phyloP scores from a whole-genome alignment of 2,329 filamentous ascomycete genomes.

The Cucurbitaria berberidis region DNA sequence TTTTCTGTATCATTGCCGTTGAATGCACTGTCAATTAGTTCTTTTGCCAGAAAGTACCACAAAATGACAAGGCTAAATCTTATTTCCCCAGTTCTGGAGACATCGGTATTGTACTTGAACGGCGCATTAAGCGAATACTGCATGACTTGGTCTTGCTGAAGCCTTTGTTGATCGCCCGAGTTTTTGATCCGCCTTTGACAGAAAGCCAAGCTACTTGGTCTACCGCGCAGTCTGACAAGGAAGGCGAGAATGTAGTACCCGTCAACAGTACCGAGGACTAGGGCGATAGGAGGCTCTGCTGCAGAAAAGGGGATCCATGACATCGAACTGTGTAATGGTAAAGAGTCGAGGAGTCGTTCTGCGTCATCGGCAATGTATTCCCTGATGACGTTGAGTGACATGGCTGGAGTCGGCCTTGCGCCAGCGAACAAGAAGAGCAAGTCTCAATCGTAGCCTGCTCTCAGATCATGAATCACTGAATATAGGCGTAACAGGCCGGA shows the following conservation, averaged over 20 bases:
- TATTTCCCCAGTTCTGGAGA: conserved; percentile 2
- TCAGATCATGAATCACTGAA: not conserved
- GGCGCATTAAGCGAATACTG: conserved; percentile 9
- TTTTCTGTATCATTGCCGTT: conserved; percentile 7
- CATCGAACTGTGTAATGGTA: conserved; percentile 10
- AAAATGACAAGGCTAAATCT: conserved; percentile 12
- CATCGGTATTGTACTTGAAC: conserved; percentile 9
- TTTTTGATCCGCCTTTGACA: not conserved
- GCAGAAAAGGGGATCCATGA: conserved; percentile 5
- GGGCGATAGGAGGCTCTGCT: not conserved
- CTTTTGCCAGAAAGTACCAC: conserved; percentile 14
- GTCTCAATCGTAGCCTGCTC: not conserved
- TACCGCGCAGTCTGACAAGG: conserved; percentile 6
- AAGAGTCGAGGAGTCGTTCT: conserved; percentile 4
- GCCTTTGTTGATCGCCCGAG: not conserved
- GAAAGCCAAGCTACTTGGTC: conserved; percentile 10
- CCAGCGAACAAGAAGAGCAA: not conserved
- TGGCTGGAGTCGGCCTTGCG: not conserved
- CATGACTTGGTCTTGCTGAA: conserved; percentile 7
- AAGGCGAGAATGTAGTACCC: conserved; percentile 12
- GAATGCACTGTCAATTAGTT: not conserved
- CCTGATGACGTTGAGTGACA: conserved; percentile 8
- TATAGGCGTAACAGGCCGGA: not conserved
- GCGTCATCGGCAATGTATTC: conserved; percentile 4
- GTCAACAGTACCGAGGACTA: conserved; percentile 5